phyloP scores from a whole-genome alignment of 805 yeast species.

The Candida parachauliodes region DNA sequence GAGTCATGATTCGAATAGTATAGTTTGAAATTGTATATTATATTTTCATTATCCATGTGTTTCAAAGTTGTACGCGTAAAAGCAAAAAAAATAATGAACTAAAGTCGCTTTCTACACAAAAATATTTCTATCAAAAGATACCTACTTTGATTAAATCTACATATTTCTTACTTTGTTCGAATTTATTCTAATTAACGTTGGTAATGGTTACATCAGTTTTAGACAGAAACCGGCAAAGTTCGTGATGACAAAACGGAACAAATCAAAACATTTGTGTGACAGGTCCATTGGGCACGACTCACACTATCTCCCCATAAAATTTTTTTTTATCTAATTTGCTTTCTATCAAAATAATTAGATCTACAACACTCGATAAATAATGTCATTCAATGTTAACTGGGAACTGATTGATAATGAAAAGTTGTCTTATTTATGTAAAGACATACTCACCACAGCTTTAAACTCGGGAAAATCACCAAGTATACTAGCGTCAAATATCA shows the following conservation, averaged over 20 bases:
- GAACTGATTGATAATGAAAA: conserved; percentile 64
- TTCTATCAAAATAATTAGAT: too few species aligned
- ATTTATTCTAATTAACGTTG: too few species aligned
- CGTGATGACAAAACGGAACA: too few species aligned
- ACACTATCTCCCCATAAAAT: not conserved
- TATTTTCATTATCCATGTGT: conserved; percentile 6
- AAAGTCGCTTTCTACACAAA: too few species aligned
- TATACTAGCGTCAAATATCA: conserved; percentile 65
- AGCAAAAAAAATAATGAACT: not conserved
- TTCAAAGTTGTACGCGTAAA: too few species aligned
- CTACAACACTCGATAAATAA: too few species aligned
- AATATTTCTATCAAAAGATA: too few species aligned
- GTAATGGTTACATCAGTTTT: too few species aligned
- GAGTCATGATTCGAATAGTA: conserved; percentile 55
- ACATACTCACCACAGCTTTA: conserved; percentile 65
- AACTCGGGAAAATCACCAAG: conserved; percentile 71
- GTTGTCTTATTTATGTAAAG: conserved; percentile 58
- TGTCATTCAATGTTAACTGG: conserved; percentile 84
- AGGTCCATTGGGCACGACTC: not conserved
- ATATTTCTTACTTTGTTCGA: too few species aligned
- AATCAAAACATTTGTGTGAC: too few species aligned
- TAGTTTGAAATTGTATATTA: conserved; percentile 64
- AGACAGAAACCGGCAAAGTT: too few species aligned
- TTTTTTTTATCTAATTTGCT: not conserved
- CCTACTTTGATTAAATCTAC: too few species aligned